Conservation (phyloP, 202 grass and related monocot species). For the Alloteropsis angusta region DNA sequence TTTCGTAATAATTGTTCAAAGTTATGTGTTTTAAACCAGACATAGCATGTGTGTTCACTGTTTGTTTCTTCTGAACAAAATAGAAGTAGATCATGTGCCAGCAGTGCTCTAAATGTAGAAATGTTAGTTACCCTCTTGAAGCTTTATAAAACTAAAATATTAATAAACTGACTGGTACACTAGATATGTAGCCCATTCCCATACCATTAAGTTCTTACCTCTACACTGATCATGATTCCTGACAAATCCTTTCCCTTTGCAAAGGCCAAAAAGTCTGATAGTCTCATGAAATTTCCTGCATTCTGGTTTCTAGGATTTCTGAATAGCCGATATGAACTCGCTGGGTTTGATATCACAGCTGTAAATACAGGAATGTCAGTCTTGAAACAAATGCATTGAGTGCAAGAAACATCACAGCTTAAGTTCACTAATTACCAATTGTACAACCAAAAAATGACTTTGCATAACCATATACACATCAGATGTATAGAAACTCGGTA, state of each 20-base stretch:
- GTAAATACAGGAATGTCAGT: slow-evolving; percentile 15
- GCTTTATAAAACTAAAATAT: not conserved
- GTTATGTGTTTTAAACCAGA: not conserved
- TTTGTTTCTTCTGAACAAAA: not conserved
- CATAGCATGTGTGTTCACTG: not conserved
- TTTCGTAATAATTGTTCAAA: not conserved
- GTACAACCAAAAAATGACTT: slow-evolving; percentile 1
- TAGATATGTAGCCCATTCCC: not conserved
- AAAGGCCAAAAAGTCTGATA: slow-evolving; percentile 71
- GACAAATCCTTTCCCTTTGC: slow-evolving; percentile 50
- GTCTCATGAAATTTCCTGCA: slow-evolving; percentile 55
- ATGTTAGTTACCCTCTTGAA: not conserved
- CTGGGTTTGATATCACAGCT: slow-evolving; percentile 66
- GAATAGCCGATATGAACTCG: accelerated
- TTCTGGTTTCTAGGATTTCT: slow-evolving; percentile 70
- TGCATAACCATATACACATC: not conserved
- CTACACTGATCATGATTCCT: slow-evolving; percentile 68
- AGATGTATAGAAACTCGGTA: not conserved
- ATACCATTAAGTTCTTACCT: slow-evolving; percentile 50
- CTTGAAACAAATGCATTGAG: slow-evolving; percentile 1
- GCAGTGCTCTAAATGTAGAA: not conserved
- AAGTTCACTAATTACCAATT: slow-evolving; percentile 1
- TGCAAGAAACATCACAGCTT: not conserved
- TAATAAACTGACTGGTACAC: not conserved
- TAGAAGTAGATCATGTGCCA: not conserved